Evolutionary conservation across 495 filamentous ascomycete genomes (phyloP), one percentile per base, ranked within the genome.

Genomic region (Aspergillus mulundensis): DNA sequence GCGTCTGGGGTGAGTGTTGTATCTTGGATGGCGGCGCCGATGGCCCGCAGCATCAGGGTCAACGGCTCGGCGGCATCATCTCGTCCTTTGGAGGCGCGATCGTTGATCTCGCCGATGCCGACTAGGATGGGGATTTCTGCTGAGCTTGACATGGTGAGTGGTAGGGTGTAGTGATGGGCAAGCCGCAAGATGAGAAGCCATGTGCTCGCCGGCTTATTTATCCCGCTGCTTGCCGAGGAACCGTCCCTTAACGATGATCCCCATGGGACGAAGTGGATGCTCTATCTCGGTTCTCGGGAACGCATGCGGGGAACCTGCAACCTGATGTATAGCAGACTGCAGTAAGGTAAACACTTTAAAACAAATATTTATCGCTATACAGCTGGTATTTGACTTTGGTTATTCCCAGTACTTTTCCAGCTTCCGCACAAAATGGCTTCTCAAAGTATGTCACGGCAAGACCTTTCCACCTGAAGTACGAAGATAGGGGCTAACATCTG

Each of bases 1-100:
- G 52, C 54, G 1, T 66, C 53, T 10, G 53, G 44, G 25, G 21
- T 12, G 23, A 56, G 53, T 3, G 44, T 42, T 14, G 53, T 56
- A 7, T 84, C 80, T 44, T 72, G 53, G 8, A 82, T 56, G 5
- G 81, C 78, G 11, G 50, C 56, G 4, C 50, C 11, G 43, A 77
- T 82, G 0, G 79, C 75, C 57, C 77, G 67, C 16, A 77, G 56
- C 72, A 84, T 84, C 3, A 84, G 61, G 38, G 73, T 56, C 21
- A 75, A 57, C 0, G 81, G 81, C 56, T 84, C 81, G 49, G 74
- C 68, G 16, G 80, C 79, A 72, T 83, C 74, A 51, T 80, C 73
- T 38, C 76, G 47, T 45, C 67, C 67, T 40, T 53, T 63, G 4
- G 77, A 77, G 30, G 66, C 61, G 23, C 44, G 53, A 60, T 82